phyloP scores from a whole-genome alignment of 1,284 basidiomycete species.

The Boletellus sp. region DNA sequence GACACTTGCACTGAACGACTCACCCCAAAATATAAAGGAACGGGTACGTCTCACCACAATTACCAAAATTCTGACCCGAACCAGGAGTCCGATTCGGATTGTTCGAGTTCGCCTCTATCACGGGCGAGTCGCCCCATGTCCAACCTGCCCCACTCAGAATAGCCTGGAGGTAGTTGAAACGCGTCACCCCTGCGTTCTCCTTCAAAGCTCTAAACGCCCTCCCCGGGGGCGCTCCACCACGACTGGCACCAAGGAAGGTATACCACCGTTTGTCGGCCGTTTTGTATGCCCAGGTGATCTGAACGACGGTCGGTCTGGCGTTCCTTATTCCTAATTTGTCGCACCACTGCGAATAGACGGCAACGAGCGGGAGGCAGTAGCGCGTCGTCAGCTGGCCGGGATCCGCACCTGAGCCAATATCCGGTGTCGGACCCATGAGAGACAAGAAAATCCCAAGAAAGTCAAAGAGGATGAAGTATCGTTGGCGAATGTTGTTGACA shows the following conservation, averaged over 20 bases:
- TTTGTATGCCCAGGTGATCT: background rate
- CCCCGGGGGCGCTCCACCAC: background rate
- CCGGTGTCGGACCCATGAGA: no score
- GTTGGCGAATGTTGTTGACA: no score
- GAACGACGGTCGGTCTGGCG: no score
- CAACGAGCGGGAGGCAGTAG: background rate
- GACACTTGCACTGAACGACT: background rate
- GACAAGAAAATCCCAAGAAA: no score
- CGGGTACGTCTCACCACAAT: background rate
- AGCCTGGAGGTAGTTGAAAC: background rate
- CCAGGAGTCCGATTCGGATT: no score
- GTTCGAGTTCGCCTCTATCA: no score
- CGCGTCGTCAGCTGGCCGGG: no score
- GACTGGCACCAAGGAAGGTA: background rate
- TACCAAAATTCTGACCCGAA: background rate
- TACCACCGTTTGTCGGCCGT: background rate
- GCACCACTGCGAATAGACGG: background rate
- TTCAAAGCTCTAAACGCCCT: no score
- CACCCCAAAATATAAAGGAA: background rate
- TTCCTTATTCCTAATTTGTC: no score
- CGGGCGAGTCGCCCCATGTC: no score
- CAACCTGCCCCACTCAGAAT: background rate
- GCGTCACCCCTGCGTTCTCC: background rate
- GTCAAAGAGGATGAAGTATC: no score
- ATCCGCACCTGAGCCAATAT: no score